Evolutionary conservation across 495 filamentous ascomycete species (phyloP), one percentile per base, ranked within the genome.

Genomic region (Usnea hakonensis): DNA sequence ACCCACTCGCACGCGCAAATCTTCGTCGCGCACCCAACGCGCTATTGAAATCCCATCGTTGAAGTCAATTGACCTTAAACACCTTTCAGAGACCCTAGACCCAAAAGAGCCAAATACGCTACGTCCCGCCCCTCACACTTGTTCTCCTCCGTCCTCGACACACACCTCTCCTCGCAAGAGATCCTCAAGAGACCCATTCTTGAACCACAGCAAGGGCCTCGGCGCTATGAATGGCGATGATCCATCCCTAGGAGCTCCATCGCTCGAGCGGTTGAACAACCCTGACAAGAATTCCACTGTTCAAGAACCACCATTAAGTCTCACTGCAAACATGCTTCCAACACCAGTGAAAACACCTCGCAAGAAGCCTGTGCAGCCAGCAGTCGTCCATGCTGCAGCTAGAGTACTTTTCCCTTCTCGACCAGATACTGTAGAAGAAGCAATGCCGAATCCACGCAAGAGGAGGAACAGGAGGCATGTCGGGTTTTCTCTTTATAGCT

Each of bases 321-420:
- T 66, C 60, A 60, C 56, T 55, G 62, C 74, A 30, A 72, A 71
- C 53, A 89, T 90, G 78, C 81, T 97, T 55, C 92, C 91, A 5
- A 97, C 94, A 14, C 94, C 94, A 14, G 84, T 84, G 55, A 98
- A 96, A 74, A 96, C 93, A 3, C 94, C 94, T 1, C 82, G 83
- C 58, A 89, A 88, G 75, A 84, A 86, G 64, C 83, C 83, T 9
- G 75, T 82, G 5, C 71, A 75, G 57, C 76, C 81, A 60, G 76
- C 76, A 38, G 81, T 85, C 32, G 76, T 90, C 55, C 78, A 79
- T 52, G 73, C 82, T 14, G 82, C 91, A 37, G 85, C 90, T 23
- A 88, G 91, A 66, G 85, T 85, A 61, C 77, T 98, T 2, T 96
- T 95, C 70, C 73, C 76, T 10, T 68, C 72, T 56, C 75, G 73